Conservation (phyloP, 257 asterid species). For the Apocynum venetum region DNA sequence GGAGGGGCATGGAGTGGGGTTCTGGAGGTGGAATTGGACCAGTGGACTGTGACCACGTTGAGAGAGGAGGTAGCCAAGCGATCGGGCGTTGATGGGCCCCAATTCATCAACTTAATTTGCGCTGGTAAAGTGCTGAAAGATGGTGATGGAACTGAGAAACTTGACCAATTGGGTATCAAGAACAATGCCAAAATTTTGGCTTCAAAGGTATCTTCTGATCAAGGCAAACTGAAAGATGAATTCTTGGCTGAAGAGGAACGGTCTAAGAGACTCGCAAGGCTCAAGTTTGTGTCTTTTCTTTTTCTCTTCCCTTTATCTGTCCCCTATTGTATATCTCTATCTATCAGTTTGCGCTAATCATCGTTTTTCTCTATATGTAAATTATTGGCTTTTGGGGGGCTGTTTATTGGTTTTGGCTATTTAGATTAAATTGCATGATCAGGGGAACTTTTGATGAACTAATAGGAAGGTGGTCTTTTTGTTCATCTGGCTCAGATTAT, state of each 20-base stretch:
- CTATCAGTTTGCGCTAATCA: not conserved
- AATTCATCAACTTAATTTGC: constrained; percentile 58
- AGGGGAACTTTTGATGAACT: not conserved
- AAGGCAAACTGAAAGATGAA: constrained; percentile 55
- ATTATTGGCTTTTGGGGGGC: not conserved
- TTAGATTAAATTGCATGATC: constrained; percentile 26
- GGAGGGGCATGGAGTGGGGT: constrained; percentile 95
- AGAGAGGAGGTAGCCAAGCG: constrained; percentile 66
- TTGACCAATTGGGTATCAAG: constrained; percentile 68
- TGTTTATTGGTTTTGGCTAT: constrained; percentile 5
- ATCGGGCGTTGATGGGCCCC: constrained; percentile 49
- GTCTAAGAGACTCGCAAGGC: constrained; percentile 50
- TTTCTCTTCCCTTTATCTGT: not conserved
- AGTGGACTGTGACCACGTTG: constrained; percentile 74
- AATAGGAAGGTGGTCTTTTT: not conserved
- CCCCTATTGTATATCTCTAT: not conserved
- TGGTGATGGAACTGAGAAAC: constrained; percentile 57
- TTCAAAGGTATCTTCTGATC: constrained; percentile 56
- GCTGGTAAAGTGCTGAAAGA: constrained; percentile 69
- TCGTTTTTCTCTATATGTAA: not conserved
- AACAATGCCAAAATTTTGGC: constrained; percentile 78
- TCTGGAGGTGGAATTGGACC: constrained; percentile 66
- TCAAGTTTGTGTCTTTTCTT: constrained; percentile 45
- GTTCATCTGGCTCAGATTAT: not conserved
- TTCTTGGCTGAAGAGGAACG: constrained; percentile 95